phyloP scores from a whole-genome alignment of 768 basidiomycete genomes.

The Sporobolomyces roseus region DNA sequence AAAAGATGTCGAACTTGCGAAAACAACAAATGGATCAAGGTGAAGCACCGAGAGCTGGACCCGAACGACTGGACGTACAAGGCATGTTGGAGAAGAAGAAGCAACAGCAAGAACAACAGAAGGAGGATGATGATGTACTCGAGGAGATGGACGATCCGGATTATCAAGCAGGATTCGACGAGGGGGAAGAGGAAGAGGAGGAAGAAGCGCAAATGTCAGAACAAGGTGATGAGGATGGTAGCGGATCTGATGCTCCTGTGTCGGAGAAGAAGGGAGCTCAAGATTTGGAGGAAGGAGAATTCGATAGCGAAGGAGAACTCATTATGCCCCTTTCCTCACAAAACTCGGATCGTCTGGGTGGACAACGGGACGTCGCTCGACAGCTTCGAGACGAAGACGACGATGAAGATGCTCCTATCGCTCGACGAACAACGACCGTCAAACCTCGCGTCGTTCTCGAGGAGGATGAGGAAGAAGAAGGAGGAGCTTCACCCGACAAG shows the following conservation, averaged over 20 bases:
- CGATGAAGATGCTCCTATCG: slow-evolving; percentile 5
- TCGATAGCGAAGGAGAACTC: slow-evolving; percentile 34
- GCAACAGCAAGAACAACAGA: slow-evolving; percentile 8
- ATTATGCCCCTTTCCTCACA: slow-evolving; percentile 29
- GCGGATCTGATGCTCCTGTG: slow-evolving; percentile 3
- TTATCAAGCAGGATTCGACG: background rate
- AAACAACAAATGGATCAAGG: background rate
- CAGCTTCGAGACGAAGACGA: slow-evolving; percentile 3
- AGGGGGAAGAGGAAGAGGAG: slow-evolving; percentile 11
- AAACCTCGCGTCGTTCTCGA: slow-evolving; percentile 6
- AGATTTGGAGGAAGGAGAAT: slow-evolving; percentile 18
- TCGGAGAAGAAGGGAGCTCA: no score
- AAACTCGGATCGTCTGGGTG: slow-evolving; percentile 23
- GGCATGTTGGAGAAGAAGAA: slow-evolving; percentile 21
- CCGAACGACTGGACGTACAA: slow-evolving; percentile 17
- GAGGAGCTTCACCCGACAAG: no score
- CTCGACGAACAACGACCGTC: background rate
- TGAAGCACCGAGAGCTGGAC: background rate
- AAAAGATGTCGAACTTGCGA: slow-evolving; percentile 11
- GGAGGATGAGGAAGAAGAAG: background rate
- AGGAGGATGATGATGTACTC: slow-evolving; percentile 11
- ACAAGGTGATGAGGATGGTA: background rate
- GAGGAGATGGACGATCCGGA: slow-evolving; percentile 23
- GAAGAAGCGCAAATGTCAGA: background rate
- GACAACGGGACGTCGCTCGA: background rate